Base-by-base conservation (phyloP, 2,329 filamentous ascomycete genomes). In the Cercospora citrullina region DNA sequence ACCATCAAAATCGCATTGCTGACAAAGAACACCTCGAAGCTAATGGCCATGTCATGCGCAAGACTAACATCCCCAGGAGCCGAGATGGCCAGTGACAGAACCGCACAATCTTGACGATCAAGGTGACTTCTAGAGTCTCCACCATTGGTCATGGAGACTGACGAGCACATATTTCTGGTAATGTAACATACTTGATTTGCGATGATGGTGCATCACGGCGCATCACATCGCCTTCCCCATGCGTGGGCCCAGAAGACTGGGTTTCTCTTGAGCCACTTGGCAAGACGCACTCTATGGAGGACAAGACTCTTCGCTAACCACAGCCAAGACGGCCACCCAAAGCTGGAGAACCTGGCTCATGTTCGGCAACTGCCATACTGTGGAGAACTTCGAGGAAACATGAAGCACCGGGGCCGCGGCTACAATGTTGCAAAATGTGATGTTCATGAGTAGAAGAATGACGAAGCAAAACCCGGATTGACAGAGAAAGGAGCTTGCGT, bases 271-370 rank as follows among this genome's bases (percentile, higher is more conserved):
- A 31, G 53, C 23, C 26, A 57, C 53, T 57, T 57, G 53, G 53
- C 53, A 57, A 21, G 45, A 21, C 53, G 21, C 26, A 31, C 28
- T 28, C 23, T 57, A 57, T 57, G 53, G 26, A 31, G 14, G 14
- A 57, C 53, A 57, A 57, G 53, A 67, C 45, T 48, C 45, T 48
- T 48, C 21, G 45, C 45, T 23, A 12, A 48, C 18, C 45, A 48
- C 18, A 12, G 45, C 45, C 45, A 48, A 48, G 45, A 21, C 45
- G 45, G 21, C 45, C 9, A 48, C n/a, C 9, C 45, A 48, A 48
- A 48, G 18, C 45, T 53, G 23, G 48, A 53, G 48, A 53, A 53
- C 48, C 48, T 53, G 48, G 18, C 23, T 53, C 21, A 26, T 28
- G 48, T 51, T 51, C 48, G 48, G 21, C 33, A 68, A 4, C 2